These are phyloP conservation scores for Golubevia sp. DNA, from an alignment of 1,284 basidiomycete species.

Conservation along the genomic window DNA sequence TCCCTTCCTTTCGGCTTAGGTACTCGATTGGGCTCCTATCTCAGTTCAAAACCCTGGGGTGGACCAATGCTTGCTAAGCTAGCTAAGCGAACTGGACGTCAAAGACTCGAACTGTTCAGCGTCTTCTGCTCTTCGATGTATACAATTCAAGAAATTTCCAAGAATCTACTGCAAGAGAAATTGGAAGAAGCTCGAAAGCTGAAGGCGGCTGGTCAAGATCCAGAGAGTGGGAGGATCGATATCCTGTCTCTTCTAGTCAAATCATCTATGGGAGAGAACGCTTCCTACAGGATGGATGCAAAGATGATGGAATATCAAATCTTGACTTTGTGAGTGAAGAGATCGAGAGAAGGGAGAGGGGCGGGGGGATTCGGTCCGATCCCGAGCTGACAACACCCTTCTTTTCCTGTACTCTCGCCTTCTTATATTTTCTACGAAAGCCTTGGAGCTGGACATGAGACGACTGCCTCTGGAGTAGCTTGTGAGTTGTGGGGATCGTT, in stretches of 20 bases:
- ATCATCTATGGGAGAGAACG: constrained; percentile 14
- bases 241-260: constrained; percentile 12
- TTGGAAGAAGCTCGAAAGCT: constrained; percentile 20
- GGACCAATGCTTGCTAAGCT: constrained; percentile 3
- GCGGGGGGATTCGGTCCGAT: too few relatives aligned
- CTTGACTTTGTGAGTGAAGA: too few relatives aligned
- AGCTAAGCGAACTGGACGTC: not conserved
- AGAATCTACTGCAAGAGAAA: constrained; percentile 36
- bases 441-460: constrained; percentile 47
- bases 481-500: too few relatives aligned
- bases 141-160: constrained; percentile 30
- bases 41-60: constrained; percentile 8
- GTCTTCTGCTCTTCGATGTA: constrained; percentile 14
- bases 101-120: not conserved
- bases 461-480: constrained; percentile 33
- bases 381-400: too few relatives aligned
- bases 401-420: too few relatives aligned
- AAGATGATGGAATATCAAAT: constrained; percentile 37
- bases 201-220: constrained; percentile 16
- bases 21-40: constrained; percentile 19
- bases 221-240: constrained; percentile 32
- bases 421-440: too few relatives aligned
- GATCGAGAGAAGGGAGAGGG: too few relatives aligned
- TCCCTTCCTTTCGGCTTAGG: constrained; percentile 23
- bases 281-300: constrained; percentile 29